These are phyloP conservation scores for Tetraselmis striata DNA, from an alignment of 139 green algal species.

Conservation along the genomic window DNA sequence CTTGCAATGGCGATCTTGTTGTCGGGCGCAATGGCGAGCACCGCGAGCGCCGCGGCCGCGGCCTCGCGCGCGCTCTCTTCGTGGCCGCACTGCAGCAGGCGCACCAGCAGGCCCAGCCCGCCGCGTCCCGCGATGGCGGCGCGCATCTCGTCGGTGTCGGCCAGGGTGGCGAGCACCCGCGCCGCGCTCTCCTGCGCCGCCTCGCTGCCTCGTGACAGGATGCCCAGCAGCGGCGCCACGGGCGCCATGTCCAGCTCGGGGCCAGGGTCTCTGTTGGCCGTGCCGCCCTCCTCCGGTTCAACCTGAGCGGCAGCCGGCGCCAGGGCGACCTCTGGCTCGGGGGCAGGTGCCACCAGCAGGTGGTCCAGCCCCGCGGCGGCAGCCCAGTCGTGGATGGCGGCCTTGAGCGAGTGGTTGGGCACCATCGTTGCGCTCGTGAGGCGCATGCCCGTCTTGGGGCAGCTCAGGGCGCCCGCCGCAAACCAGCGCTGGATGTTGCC, in stretches of 20 bases:
- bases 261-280: too few species aligned
- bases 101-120: not conserved
- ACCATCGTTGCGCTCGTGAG: not conserved
- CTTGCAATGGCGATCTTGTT: not conserved
- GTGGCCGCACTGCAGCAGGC: not conserved
- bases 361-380: not conserved
- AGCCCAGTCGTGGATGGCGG: not conserved
- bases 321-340: too few species aligned
- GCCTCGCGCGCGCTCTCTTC: conserved; percentile 10
- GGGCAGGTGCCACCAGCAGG: not conserved
- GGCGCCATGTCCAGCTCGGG: not conserved
- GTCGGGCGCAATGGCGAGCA: not conserved
- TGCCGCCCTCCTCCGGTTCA: too few species aligned
- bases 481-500: not conserved
- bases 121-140: not conserved
- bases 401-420: not conserved
- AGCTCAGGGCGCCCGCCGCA: not conserved
- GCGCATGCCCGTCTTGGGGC: not conserved
- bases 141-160: conserved; percentile 18
- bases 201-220: not conserved
- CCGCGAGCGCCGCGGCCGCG: conserved; percentile 7
- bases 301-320: too few species aligned
- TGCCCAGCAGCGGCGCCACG: not conserved
- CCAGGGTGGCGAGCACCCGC: conserved; percentile 13
- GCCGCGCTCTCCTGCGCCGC: conserved; percentile 1